Percentiles rank a stretch among this genome's conserved stretches.
Conservation (phyloP, 352 stramenopile species). For the Phytophthora citricola region DNA sequence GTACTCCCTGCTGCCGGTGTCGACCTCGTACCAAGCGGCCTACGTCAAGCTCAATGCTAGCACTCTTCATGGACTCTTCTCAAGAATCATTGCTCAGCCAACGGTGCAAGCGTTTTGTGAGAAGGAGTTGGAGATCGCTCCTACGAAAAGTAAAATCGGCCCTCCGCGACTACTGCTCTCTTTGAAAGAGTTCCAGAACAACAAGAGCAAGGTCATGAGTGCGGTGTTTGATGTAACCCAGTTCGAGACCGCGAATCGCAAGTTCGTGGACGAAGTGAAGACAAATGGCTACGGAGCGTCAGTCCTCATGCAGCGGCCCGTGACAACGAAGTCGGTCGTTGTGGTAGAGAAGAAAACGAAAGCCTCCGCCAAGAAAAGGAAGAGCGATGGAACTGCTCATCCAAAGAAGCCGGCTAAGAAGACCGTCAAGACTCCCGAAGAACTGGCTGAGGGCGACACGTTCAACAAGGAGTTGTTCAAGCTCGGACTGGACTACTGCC, state of each 20-base stretch:
- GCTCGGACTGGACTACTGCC: conserved; percentile 2
- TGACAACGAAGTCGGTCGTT: background rate
- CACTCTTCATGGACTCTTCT: conserved; percentile 16
- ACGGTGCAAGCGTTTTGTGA: no score
- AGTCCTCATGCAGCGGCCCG: background rate
- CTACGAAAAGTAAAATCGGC: no score
- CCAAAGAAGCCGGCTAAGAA: background rate
- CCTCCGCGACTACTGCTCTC: no score
- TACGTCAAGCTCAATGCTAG: conserved; percentile 27
- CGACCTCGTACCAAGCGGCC: conserved; percentile 2
- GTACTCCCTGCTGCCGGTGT: conserved; percentile 21
- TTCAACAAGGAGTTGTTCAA: conserved; percentile 5
- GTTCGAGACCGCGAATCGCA: conserved; percentile 9
- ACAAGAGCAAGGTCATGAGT: no score
- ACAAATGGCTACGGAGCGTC: conserved; percentile 17
- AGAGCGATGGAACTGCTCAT: background rate
- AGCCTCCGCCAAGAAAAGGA: background rate
- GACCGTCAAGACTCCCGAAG: conserved; percentile 6
- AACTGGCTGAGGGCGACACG: background rate
- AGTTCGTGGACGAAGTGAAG: conserved; percentile 22
- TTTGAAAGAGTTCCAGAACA: background rate
- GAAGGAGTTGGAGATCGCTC: no score
- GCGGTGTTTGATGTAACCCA: background rate
- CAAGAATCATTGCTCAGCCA: no score
- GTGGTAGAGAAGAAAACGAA: background rate